Base-by-base conservation (phyloP, 73 alveolate species). In the Paramecium sonneborni region DNA sequence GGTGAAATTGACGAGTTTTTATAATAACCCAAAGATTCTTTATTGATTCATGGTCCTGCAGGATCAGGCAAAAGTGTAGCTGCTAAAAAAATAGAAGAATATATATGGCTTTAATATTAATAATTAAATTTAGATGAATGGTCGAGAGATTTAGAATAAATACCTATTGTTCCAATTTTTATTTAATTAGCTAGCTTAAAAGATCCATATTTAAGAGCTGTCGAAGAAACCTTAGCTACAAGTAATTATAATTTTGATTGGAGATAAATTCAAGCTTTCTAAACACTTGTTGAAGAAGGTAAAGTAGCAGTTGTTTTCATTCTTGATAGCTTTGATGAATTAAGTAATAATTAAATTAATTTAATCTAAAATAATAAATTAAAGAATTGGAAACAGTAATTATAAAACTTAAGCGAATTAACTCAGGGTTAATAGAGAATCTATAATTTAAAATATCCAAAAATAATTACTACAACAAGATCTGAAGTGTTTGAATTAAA, bases 11-110 rank as follows among this genome's bases (percentile, higher is more conserved):
- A 35, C 4, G 87, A 74, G 14, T 74, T 74, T 35, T 43, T 74
- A 14, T 21, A 21, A 21, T 35, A 74, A 28, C 20, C 37, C 7
- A 32, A 74, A 14, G 58, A 38, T 18, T 24, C 46, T 34, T 5
- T 67, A 0, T 10, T 74, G n/a, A 74, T 74, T 21, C 87, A 74
- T 74, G 87, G 87, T 14, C 57, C 55, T 6, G 87, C 87, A 35
- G 87, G 87, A 14, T 74, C 87, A 35, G 87, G 87, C 34, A 74
- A 74, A 35, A 74, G 87, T 34, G 56, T 74, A 0, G 58, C 87
- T 3, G 87, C 87, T 30, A 74, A 20, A 74, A 74, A 35, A n/a
- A 74, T 74, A n/a, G 87, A 74, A 74, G 55, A 74, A 32, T 32
- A 32, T 34, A 35, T 74, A 23, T 74, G 87, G 87, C 68, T 52